Evolutionary conservation across 345 rosid genomes (phyloP).

Genomic region (Murraya paniculata): DNA sequence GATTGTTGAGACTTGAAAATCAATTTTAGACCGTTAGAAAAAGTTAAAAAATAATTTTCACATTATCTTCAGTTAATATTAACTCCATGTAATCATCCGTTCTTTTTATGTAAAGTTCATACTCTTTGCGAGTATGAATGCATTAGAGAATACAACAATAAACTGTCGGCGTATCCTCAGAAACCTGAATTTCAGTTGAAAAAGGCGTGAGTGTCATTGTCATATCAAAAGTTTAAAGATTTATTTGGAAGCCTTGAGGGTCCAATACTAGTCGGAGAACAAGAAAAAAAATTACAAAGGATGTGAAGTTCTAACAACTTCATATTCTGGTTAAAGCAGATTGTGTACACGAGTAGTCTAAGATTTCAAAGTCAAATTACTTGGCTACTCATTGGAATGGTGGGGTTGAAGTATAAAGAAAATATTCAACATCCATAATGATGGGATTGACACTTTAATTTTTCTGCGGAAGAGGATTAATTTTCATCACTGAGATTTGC

Average conservation of each 20-base stretch:
- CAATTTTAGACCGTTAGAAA: too few relatives aligned
- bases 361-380: conserved; percentile 2
- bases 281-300: background rate
- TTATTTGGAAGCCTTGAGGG: background rate
- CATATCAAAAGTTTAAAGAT: background rate
- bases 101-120: background rate
- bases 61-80: too few relatives aligned
- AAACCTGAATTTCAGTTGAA: background rate
- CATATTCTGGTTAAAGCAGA: background rate
- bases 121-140: background rate
- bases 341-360: background rate
- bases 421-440: conserved; percentile 1
- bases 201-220: background rate
- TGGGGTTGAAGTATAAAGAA: background rate
- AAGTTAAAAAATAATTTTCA: too few relatives aligned
- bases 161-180: conserved; percentile 10
- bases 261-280: background rate
- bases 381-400: background rate
- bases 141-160: background rate
- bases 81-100: too few relatives aligned
- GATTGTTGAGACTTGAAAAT: too few relatives aligned
- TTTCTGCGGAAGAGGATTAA: background rate
- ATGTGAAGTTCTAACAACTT: background rate
- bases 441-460: background rate
- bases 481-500: background rate